These are phyloP conservation scores for Metschnikowia shivogae DNA, from an alignment of 805 yeast species.

Conservation along the genomic window DNA sequence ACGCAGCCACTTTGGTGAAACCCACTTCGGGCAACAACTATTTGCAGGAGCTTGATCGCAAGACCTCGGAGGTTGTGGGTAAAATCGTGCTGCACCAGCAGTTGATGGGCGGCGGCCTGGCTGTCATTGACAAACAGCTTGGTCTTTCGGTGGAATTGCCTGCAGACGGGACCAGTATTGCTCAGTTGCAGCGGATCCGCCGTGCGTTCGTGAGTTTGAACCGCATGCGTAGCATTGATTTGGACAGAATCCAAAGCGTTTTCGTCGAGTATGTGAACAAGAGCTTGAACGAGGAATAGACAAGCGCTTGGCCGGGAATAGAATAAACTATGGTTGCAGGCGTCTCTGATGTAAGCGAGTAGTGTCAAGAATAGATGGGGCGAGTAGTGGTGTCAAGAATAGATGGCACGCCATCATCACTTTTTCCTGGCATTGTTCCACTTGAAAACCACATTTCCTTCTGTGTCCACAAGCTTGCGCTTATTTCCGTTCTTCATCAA, in stretches of 20 bases:
- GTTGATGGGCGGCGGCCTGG: slow-evolving; percentile 47
- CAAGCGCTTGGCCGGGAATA: too few species aligned
- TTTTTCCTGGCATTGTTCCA: slow-evolving; percentile 80
- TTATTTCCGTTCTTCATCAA: slow-evolving; percentile 88
- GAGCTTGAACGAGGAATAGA: slow-evolving; percentile 40
- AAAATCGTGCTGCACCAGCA: slow-evolving; percentile 62
- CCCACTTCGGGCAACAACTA: slow-evolving; percentile 76
- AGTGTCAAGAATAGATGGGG: too few species aligned
- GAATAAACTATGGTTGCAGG: too few species aligned
- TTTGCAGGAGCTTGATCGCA: slow-evolving; percentile 69
- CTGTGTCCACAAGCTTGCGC: slow-evolving; percentile 62
- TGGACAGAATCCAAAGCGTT: slow-evolving; percentile 60
- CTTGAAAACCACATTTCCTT: slow-evolving; percentile 70
- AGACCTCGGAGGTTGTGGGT: slow-evolving; percentile 61
- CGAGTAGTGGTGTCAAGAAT: too few species aligned
- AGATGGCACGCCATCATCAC: slow-evolving; percentile 12
- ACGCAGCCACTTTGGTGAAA: slow-evolving; percentile 77
- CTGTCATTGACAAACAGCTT: slow-evolving; percentile 43
- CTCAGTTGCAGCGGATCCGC: slow-evolving; percentile 79
- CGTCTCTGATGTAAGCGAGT: background rate
- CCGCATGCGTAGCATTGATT: slow-evolving; percentile 70
- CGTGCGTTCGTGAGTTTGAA: slow-evolving; percentile 81
- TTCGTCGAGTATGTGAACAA: slow-evolving; percentile 76
- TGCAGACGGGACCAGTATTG: slow-evolving; percentile 52
- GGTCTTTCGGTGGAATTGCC: slow-evolving; percentile 60